phyloP scores from a whole-genome alignment of 2,329 filamentous ascomycete species.

The Claviceps cyperi region DNA sequence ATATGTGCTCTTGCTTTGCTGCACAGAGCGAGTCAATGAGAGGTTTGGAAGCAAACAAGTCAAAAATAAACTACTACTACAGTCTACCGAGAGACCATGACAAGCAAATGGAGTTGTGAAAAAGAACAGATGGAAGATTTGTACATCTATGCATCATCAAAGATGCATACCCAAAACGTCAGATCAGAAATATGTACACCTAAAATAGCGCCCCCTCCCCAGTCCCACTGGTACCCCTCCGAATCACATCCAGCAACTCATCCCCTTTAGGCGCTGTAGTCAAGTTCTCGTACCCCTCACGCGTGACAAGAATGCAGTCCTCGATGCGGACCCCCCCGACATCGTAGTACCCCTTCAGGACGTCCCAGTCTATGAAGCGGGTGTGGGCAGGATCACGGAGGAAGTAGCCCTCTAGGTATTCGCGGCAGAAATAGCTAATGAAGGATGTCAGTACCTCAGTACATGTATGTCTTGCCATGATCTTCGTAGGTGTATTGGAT shows the following conservation, averaged over 20 bases:
- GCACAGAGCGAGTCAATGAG: too few species aligned
- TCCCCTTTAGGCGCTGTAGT: conserved; percentile 66
- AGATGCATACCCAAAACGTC: too few species aligned
- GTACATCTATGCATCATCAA: too few species aligned
- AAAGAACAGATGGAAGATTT: too few species aligned
- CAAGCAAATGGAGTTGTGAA: too few species aligned
- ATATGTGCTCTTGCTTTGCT: too few species aligned
- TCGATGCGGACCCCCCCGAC: conserved; percentile 90
- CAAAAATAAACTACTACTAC: too few species aligned
- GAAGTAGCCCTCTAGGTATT: conserved; percentile 58
- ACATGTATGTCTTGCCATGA: background rate
- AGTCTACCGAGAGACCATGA: too few species aligned
- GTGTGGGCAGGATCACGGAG: conserved; percentile 42
- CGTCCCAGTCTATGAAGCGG: conserved; percentile 48
- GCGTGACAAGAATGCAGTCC: conserved; percentile 72
- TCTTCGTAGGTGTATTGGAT: background rate
- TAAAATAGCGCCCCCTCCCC: background rate
- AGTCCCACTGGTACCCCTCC: conserved; percentile 14
- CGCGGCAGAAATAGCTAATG: conserved; percentile 55
- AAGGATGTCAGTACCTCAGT: background rate
- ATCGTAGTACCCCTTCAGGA: conserved; percentile 54
- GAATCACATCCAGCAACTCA: conserved; percentile 51
- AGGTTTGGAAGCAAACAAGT: too few species aligned
- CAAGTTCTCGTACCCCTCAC: conserved; percentile 68
- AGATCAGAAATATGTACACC: background rate